These are phyloP conservation scores for Epipyxis sp. DNA, from an alignment of 108 stramenopile genomes.

Conservation along the genomic window DNA sequence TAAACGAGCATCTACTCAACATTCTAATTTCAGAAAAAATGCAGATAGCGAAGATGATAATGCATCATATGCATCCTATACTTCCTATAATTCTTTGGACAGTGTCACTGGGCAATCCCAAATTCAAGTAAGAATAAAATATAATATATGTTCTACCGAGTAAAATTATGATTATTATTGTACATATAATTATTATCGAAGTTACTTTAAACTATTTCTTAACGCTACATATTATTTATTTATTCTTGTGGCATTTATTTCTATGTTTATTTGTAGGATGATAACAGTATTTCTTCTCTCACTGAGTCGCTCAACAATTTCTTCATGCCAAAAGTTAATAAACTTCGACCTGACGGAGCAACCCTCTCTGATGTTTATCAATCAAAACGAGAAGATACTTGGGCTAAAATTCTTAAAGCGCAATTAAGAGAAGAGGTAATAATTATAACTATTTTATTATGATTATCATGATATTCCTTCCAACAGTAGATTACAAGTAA, in stretches of 20 bases:
- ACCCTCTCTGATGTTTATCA: conserved; percentile 12
- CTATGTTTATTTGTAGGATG: neutral
- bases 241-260: neutral
- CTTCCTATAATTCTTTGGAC: too few species aligned
- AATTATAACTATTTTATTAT: neutral
- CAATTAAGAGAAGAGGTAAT: conserved; percentile 9
- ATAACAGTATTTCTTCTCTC: neutral
- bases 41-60: too few species aligned
- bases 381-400: neutral
- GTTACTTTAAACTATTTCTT: neutral
- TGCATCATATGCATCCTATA: too few species aligned
- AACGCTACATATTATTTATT: neutral
- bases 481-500: too few species aligned
- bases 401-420: conserved; percentile 25
- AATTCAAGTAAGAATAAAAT: too few species aligned
- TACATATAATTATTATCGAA: neutral
- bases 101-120: too few species aligned
- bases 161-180: neutral
- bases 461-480: too few species aligned
- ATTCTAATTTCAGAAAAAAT: too few species aligned
- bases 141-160: neutral
- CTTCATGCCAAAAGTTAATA: conserved; percentile 4
- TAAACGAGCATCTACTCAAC: too few species aligned
- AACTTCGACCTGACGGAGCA: conserved; percentile 29
- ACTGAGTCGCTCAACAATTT: conserved; percentile 2